These are phyloP conservation scores for Arctostaphylos glauca DNA, from an alignment of 148 eudicot genomes.

Conservation along the genomic window DNA sequence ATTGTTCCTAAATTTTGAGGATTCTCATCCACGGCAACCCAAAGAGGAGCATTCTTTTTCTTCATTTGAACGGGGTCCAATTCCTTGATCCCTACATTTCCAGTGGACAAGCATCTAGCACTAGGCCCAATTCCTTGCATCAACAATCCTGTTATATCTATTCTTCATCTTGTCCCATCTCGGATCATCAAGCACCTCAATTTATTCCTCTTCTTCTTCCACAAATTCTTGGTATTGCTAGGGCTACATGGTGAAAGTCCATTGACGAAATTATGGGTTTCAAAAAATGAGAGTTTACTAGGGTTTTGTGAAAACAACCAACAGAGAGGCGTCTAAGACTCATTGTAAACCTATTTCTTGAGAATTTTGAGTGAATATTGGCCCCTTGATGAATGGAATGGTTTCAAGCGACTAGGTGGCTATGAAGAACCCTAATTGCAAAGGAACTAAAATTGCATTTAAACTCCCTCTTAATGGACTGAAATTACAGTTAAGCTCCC, in stretches of 20 bases:
- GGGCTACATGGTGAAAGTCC: conserved; percentile 7
- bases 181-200: conserved; percentile 47
- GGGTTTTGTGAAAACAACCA: conserved; percentile 24
- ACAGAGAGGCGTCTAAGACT: conserved; percentile 1
- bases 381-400: conserved; percentile 29
- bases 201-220: conserved; percentile 43
- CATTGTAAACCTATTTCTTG: conserved; percentile 22
- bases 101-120: conserved; percentile 88
- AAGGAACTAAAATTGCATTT: conserved; percentile 17
- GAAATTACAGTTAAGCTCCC: no score
- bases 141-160: conserved; percentile 40
- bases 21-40: conserved; percentile 97
- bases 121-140: conserved; percentile 58
- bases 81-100: conserved; percentile 74
- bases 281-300: conserved; percentile 8
- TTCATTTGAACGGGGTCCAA: conserved; percentile 53
- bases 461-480: no score
- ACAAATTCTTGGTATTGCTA: conserved; percentile 31
- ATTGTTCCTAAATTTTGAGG: conserved; percentile 98
- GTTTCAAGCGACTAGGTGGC: conserved; percentile 30
- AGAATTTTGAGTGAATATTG: conserved; percentile 40
- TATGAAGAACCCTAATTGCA: conserved; percentile 51
- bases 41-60: conserved; percentile 55
- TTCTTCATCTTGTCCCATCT: conserved; percentile 76
- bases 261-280: conserved; percentile 24